Conservation (phyloP, 2,329 filamentous ascomycete species). For the Cadophora gregata region DNA sequence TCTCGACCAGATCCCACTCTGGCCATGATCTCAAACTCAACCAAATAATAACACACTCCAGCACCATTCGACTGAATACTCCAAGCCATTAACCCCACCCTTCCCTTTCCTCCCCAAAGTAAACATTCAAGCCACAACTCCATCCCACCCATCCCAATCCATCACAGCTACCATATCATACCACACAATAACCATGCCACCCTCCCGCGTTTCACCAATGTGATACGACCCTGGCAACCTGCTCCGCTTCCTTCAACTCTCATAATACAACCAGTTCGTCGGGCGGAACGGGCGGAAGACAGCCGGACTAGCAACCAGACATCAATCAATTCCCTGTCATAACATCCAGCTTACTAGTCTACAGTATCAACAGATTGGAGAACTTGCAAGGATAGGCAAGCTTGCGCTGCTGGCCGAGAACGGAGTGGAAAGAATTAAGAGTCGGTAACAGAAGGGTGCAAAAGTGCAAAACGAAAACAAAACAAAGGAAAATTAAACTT, state of each 20-base stretch:
- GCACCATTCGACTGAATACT: too few species aligned
- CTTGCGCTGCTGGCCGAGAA: too few species aligned
- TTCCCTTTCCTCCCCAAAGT: not conserved
- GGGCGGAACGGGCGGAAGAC: not conserved
- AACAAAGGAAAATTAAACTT: not conserved
- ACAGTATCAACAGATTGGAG: not conserved
- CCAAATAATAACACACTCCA: too few species aligned
- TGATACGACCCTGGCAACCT: not conserved
- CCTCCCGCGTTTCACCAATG: conserved; percentile 5
- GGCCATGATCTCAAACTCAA: too few species aligned
- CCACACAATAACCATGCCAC: not conserved
- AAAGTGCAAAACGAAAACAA: not conserved
- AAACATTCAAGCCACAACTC: not conserved
- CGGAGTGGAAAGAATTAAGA: too few species aligned
- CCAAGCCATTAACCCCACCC: too few species aligned
- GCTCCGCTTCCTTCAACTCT: too few species aligned
- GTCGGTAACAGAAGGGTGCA: too few species aligned
- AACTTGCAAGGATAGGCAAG: not conserved
- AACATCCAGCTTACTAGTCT: not conserved
- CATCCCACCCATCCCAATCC: not conserved
- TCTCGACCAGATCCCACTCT: too few species aligned
- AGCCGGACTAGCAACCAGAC: too few species aligned
- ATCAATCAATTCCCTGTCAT: too few species aligned
- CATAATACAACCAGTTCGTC: not conserved
- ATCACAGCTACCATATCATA: not conserved